phyloP scores from a whole-genome alignment of 805 yeast genomes.

The Myxozyma kluyveri region DNA sequence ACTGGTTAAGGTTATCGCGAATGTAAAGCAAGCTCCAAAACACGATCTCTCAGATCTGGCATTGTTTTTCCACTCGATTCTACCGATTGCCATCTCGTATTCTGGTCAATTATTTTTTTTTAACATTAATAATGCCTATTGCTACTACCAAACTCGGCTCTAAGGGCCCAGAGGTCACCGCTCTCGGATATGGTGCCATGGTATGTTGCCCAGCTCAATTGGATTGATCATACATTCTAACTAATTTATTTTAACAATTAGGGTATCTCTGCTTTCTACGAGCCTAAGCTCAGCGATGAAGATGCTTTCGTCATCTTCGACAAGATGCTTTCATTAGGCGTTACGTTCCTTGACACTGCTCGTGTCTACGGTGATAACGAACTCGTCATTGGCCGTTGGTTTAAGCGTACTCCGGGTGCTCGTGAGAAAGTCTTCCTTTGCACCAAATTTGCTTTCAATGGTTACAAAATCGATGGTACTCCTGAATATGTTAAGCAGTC shows the following conservation, averaged over 20 bases:
- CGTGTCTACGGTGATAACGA: conserved; percentile 66
- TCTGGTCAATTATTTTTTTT: no score
- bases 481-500: conserved; percentile 26
- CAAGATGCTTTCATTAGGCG: conserved; percentile 48
- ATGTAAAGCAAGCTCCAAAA: no score
- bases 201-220: conserved; percentile 5
- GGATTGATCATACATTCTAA: not conserved
- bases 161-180: conserved; percentile 19
- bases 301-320: conserved; percentile 52
- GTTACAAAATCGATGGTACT: conserved; percentile 34
- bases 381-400: conserved; percentile 52
- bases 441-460: conserved; percentile 72
- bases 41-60: no score
- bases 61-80: no score
- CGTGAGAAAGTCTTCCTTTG: conserved; percentile 49
- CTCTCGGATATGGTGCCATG: conserved; percentile 25
- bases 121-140: conserved; percentile 15
- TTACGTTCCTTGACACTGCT: conserved; percentile 60
- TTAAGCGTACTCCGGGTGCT: conserved; percentile 32
- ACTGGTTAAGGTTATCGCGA: not conserved
- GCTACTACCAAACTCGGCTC: conserved; percentile 19
- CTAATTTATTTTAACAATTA: no score
- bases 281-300: conserved; percentile 39
- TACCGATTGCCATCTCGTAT: no score
- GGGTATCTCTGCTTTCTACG: conserved; percentile 27